Conservation (phyloP, 2,329 filamentous ascomycete genomes). For the Xylaria sp. region DNA sequence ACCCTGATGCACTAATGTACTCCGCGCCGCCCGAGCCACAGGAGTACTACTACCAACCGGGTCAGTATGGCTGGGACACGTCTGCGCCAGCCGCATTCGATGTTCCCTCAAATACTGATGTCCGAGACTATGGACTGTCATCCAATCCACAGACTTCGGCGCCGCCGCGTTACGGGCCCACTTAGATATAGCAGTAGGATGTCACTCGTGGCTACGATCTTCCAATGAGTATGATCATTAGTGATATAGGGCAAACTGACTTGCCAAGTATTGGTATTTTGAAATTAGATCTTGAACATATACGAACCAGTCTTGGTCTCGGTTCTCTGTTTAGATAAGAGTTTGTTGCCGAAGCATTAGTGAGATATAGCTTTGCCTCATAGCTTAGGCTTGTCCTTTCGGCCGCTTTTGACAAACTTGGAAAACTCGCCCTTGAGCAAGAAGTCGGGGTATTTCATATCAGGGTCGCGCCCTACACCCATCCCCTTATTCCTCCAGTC, state of each 20-base stretch:
- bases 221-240: not conserved
- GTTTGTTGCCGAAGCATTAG: not conserved
- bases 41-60: not conserved
- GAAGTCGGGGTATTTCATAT: constrained; percentile 65
- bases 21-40: no score
- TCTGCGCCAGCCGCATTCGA: constrained; percentile 12
- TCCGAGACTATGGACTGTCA: not conserved
- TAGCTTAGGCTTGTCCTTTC: constrained; percentile 55
- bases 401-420: constrained; percentile 54
- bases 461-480: constrained; percentile 58
- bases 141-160: not conserved
- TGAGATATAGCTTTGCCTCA: constrained; percentile 36
- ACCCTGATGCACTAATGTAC: no score
- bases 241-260: not conserved
- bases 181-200: not conserved
- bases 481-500: constrained; percentile 64
- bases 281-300: not conserved
- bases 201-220: not conserved
- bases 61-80: not conserved
- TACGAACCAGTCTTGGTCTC: not conserved
- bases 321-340: constrained; percentile 1
- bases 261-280: not conserved
- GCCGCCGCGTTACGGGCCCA: not conserved
- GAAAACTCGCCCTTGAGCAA: constrained; percentile 54
- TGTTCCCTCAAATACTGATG: not conserved